Conservation (phyloP, 306 rosid species). For the Malus asiatica region DNA sequence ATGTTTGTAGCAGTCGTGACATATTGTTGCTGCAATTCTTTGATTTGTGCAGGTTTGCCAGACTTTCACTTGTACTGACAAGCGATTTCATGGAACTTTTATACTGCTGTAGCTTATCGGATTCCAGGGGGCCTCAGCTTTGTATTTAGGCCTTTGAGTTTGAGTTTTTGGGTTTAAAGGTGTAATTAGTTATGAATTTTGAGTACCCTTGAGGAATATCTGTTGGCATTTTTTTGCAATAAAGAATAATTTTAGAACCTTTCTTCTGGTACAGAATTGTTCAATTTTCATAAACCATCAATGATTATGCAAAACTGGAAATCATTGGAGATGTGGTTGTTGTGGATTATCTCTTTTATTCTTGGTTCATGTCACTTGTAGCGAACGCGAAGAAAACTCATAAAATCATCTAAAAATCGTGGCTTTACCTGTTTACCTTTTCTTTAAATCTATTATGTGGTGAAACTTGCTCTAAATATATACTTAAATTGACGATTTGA, state of each 20-base stretch:
- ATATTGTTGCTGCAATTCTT: not conserved
- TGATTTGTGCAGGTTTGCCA: slow-evolving; percentile 2
- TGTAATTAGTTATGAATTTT: too few relatives aligned
- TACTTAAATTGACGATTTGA: too few relatives aligned
- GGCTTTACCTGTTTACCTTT: too few relatives aligned
- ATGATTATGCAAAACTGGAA: not conserved
- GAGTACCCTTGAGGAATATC: not conserved
- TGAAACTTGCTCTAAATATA: too few relatives aligned
- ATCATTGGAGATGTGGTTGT: not conserved
- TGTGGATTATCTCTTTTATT: not conserved
- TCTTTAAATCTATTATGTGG: too few relatives aligned
- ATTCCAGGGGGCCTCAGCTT: not conserved
- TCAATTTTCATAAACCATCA: not conserved
- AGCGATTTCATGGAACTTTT: not conserved
- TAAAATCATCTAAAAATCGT: too few relatives aligned
- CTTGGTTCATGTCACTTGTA: too few relatives aligned
- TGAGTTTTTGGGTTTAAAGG: not conserved
- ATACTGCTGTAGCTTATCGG: not conserved
- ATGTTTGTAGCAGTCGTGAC: not conserved
- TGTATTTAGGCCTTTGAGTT: not conserved
- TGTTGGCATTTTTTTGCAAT: not conserved
- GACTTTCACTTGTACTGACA: not conserved
- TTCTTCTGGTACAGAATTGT: not conserved
- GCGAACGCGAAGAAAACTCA: too few relatives aligned
- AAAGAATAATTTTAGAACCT: not conserved